Evolutionary conservation across 345 rosid species (phyloP), one percentile per base, ranked within the genome.

Genomic region (Hibiscus syriacus): DNA sequence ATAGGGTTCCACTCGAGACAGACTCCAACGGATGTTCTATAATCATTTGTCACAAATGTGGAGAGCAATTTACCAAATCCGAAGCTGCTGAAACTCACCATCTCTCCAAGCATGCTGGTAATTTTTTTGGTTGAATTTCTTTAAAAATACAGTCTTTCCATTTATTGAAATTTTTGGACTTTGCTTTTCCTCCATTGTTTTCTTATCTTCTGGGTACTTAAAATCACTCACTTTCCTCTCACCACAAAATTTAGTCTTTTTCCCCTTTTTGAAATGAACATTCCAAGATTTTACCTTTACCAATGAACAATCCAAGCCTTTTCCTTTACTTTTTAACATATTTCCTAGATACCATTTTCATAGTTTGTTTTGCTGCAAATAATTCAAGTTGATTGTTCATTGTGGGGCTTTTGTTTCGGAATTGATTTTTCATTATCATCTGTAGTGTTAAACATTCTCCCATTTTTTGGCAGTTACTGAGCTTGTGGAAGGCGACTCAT

Each of bases 81-180:
- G 99, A 91, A 74, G 96, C 88, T 71, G 97, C 99, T 61, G 99
- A 94, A 83, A 85, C 86, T 16, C 99, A 94, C 73, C 95, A 94
- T 84, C 94, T 94, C 69, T 94, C 97, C 30, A 94, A 87, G 79
- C 99, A 94, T 79, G 99, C 99, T 59, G 96, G 99, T 94, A 74
- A 74, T 69, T n/a, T 49, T 38, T 20, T 12, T 38, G 29, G 38
- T 30, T 57, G 0, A 19, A 49, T 56, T 29, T 39, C 32, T 29
- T 14, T 73, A 10, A 26, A 46, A 19, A 4, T 70, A 9, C 13
- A 32, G 41, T 22, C 25, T 43, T 58, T 22, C 36, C 6, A 52
- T 13, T 54, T n/a, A 14, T 67, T 41, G 17, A 50, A 62, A 7
- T 45, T 30, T 23, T n/a, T 16, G 12, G 2, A 57, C 61, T 17